These are phyloP conservation scores for Haplosporangium gracile DNA, from an alignment of 192 early-diverging fungal genomes.

Conservation along the genomic window DNA sequence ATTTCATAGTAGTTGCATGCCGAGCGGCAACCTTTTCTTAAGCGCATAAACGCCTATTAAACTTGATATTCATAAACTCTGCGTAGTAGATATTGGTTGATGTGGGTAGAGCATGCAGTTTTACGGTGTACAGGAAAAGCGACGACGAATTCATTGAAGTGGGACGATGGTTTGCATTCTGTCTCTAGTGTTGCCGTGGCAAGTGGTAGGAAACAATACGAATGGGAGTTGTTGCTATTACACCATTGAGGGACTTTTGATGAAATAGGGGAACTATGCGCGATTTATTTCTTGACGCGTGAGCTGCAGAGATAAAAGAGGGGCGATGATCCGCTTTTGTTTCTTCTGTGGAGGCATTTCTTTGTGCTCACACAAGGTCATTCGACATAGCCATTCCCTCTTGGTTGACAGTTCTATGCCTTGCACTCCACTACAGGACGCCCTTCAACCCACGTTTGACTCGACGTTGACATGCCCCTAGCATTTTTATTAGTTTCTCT, in stretches of 20 bases:
- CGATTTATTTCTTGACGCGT: slow-evolving; percentile 8
- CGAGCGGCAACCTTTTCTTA: no score
- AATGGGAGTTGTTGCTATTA: no score
- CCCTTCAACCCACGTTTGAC: background rate
- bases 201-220: no score
- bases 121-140: no score
- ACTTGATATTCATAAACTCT: no score
- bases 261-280: background rate
- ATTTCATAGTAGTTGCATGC: no score
- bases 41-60: no score
- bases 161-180: no score
- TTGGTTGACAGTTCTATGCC: background rate
- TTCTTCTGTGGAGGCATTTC: background rate
- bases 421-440: background rate
- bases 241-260: background rate
- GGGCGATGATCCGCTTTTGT: background rate
- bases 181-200: no score
- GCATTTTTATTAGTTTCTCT: background rate
- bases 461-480: background rate
- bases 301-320: background rate
- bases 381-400: background rate
- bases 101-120: no score
- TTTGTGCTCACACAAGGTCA: background rate
- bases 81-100: no score
- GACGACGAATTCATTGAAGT: no score